Percentiles rank a stretch among this genome's conserved stretches.
Evolutionary conservation across 331 rosid species (phyloP).

Genomic region (Cucumis variabilis): DNA sequence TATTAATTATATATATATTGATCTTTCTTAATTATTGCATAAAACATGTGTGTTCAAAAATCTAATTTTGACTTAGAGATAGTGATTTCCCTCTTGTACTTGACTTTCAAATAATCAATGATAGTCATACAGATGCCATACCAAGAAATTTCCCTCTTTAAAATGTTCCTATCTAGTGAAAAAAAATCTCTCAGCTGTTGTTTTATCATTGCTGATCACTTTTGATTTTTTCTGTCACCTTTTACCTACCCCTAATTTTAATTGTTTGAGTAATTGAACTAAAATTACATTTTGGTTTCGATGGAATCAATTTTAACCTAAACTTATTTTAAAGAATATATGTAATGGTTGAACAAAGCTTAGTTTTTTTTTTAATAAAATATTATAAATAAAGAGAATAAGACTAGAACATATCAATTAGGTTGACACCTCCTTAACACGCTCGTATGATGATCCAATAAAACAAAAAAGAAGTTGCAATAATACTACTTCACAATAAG

Average conservation of each 20-base stretch:
- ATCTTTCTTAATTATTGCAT: not conserved
- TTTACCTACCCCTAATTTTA: not conserved
- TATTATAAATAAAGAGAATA: too few relatives aligned
- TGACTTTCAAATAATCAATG: not conserved
- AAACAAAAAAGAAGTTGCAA: too few relatives aligned
- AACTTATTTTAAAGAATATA: not conserved
- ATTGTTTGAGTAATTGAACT: not conserved
- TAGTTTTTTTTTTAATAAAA: not conserved
- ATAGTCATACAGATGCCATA: not conserved
- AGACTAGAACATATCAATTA: too few relatives aligned
- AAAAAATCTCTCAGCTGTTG: not conserved
- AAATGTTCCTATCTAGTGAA: not conserved
- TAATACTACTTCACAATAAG: too few relatives aligned
- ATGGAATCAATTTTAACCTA: not conserved
- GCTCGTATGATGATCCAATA: too few relatives aligned
- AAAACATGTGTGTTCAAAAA: not conserved
- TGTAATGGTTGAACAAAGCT: not conserved
- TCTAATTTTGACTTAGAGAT: not conserved
- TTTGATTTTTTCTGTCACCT: not conserved
- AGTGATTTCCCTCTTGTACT: not conserved
- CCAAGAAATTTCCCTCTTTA: not conserved
- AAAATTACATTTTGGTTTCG: too few relatives aligned
- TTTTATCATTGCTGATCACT: not conserved
- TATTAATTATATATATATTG: too few relatives aligned
- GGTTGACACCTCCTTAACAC: too few relatives aligned